phyloP scores from a whole-genome alignment of 2,329 filamentous ascomycete genomes.

The Zymoseptoria brevis region DNA sequence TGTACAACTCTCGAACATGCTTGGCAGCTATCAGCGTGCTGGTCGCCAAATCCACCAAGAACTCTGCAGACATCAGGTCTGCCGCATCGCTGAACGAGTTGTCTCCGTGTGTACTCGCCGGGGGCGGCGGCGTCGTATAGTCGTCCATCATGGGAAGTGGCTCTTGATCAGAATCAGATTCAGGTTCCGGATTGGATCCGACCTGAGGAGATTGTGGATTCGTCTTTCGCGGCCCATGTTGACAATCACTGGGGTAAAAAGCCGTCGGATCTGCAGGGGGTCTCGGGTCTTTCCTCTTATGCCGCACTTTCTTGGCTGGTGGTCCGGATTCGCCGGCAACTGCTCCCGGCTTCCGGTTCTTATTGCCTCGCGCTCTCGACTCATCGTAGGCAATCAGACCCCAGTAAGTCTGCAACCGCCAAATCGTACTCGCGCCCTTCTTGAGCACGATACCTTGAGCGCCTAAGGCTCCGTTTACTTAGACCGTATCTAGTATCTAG shows the following conservation, averaged over 20 bases:
- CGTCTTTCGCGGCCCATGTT: conserved; percentile 18
- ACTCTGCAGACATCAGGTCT: conserved; percentile 22
- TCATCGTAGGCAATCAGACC: conserved; percentile 19
- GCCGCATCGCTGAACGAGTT: conserved; percentile 9
- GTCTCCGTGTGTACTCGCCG: neutral
- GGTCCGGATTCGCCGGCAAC: neutral
- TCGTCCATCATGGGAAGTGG: neutral
- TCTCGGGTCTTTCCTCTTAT: conserved; percentile 1
- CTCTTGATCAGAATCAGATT: conserved; percentile 1
- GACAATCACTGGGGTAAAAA: conserved; percentile 17
- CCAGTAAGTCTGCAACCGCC: conserved; percentile 20
- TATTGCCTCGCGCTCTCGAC: conserved; percentile 17
- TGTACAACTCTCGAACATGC: conserved; percentile 18
- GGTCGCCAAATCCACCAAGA: conserved; percentile 21
- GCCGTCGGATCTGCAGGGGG: conserved; percentile 9
- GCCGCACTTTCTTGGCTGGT: neutral
- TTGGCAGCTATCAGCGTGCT: conserved; percentile 19
- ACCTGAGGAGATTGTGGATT: too few relatives aligned
- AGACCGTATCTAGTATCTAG: too few relatives aligned
- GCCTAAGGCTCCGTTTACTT: neutral
- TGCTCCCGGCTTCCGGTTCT: conserved; percentile 3
- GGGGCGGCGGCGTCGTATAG: neutral
- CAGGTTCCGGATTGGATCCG: conserved; percentile 3
- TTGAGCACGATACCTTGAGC: conserved; percentile 16
- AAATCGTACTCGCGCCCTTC: conserved; percentile 17